Percentiles rank a stretch among this genome's conserved stretches.
These are phyloP conservation scores for Rhodotorula sp. DNA, from an alignment of 1,284 basidiomycete species.

Conservation along the genomic window DNA sequence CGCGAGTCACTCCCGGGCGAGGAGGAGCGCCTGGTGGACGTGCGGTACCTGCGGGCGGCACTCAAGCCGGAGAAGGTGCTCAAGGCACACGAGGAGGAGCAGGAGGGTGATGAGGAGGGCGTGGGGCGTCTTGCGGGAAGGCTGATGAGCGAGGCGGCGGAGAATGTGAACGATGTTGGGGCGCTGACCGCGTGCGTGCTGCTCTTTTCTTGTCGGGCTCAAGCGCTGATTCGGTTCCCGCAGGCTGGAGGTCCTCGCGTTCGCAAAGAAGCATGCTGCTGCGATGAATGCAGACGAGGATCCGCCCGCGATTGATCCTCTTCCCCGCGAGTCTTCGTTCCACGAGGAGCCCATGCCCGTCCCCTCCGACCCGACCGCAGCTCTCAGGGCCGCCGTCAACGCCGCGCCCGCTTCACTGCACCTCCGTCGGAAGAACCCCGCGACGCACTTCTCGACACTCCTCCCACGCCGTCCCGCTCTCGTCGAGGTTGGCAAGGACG, in stretches of 20 bases:
- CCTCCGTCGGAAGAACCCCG: neutral
- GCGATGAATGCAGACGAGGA: neutral
- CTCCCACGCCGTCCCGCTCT: neutral
- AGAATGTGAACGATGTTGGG: slow-evolving; percentile 1
- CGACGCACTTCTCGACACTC: slow-evolving; percentile 13
- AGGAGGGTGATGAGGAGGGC: neutral
- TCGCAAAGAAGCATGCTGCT: neutral
- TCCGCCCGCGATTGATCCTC: neutral
- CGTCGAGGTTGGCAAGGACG: no score
- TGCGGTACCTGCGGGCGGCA: neutral
- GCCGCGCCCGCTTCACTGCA: neutral
- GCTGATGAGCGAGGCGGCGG: neutral
- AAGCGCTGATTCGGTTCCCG: neutral
- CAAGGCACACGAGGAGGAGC: neutral
- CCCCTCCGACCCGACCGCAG: neutral
- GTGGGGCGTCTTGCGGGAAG: neutral
- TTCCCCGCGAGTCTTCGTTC: neutral
- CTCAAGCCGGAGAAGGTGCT: neutral
- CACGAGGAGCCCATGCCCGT: neutral
- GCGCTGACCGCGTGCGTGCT: slow-evolving; percentile 18
- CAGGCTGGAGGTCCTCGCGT: slow-evolving; percentile 19
- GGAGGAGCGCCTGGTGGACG: neutral
- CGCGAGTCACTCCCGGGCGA: neutral
- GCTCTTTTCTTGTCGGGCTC: no score
- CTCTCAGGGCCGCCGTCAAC: neutral